These are phyloP conservation scores for Crassisporium funariophilum DNA, from an alignment of 768 basidiomycete species.

Conservation along the genomic window DNA sequence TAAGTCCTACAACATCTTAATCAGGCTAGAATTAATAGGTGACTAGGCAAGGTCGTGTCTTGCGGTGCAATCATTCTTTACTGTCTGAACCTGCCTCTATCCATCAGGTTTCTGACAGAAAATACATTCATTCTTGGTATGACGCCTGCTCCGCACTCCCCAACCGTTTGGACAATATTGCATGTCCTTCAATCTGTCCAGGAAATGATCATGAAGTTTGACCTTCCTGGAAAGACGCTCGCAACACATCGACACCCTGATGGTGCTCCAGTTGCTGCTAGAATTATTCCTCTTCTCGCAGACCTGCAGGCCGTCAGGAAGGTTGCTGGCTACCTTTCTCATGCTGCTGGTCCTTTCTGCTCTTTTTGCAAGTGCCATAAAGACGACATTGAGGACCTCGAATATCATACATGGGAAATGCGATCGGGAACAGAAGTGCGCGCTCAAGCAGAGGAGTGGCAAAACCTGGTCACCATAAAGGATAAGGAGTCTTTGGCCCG, in stretches of 20 bases:
- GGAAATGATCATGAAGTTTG: slow-evolving; percentile 11
- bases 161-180: slow-evolving; percentile 19
- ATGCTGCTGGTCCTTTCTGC: slow-evolving; percentile 21
- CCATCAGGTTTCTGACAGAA: slow-evolving; percentile 29
- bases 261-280: slow-evolving; percentile 14
- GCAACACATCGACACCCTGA: slow-evolving; percentile 13
- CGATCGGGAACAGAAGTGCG: slow-evolving; percentile 16
- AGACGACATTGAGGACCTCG: slow-evolving; percentile 19
- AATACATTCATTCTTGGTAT: slow-evolving; percentile 35
- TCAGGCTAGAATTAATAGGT: too few relatives aligned
- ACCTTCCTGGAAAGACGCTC: slow-evolving; percentile 10
- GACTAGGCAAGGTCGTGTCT: slow-evolving; percentile 21
- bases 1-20: too few relatives aligned
- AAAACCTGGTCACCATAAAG: slow-evolving; percentile 11
- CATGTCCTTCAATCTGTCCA: slow-evolving; percentile 21
- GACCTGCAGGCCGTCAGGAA: slow-evolving; percentile 26
- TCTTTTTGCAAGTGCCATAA: slow-evolving; percentile 21
- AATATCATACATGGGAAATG: slow-evolving; percentile 18
- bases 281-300: slow-evolving; percentile 23
- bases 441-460: slow-evolving; percentile 15
- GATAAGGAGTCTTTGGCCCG: slow-evolving; percentile 7
- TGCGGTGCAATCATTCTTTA: slow-evolving; percentile 31
- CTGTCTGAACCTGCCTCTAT: slow-evolving; percentile 36
- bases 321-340: slow-evolving; percentile 20
- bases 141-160: slow-evolving; percentile 33